Base-by-base conservation (phyloP, 352 stramenopile genomes). In the Phytophthora citrophthora region DNA sequence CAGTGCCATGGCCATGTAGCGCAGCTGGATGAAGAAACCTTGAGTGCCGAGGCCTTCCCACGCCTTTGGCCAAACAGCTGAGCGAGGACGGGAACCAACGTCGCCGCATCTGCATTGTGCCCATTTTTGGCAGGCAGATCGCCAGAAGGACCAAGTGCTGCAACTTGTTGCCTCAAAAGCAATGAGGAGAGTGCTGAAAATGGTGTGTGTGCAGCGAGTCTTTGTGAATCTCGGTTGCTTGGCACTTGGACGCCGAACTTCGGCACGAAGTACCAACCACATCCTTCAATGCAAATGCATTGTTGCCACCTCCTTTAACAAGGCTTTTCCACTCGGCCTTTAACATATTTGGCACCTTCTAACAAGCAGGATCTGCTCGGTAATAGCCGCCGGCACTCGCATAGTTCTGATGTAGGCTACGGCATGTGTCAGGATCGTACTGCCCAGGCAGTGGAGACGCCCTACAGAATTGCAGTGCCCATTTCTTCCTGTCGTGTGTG, bases 11-110 rank as follows among this genome's bases (percentile, higher is more conserved):
- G 18, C 36, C 61, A 69, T 63, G 61, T 54, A 53, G 61, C 36
- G 53, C 54, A 69, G 61, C 61, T 68, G 53, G 26, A 24, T 16
- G 11, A 45, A 27, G 43, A 54, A 54, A 27, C 31, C 38, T 64
- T 54, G 31, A 67, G 4, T 9, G 39, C 40, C 18, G 26, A 27
- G 40, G 50, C 27, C 45, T 56, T 64, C 36, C 55, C 54, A 41
- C 47, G 45, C 20, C 41, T 31, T 31, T 29, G 57, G 27, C 38
- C 45, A 40, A 57, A 58, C 54, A 63, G 43, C 54, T 55, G 54
- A 63, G 54, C 44, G n/a, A 40, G 18, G n/a, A 6, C 36, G n/a
- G 47, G 18, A 46, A 24, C 18, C 27, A 24, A 36, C 41, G 18
- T 49, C 20, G 43, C 47, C 24, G 11, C 31, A 4, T 34, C 29